Base-by-base conservation (phyloP, 2,329 filamentous ascomycete species). In the Xylariaceae sp. region DNA sequence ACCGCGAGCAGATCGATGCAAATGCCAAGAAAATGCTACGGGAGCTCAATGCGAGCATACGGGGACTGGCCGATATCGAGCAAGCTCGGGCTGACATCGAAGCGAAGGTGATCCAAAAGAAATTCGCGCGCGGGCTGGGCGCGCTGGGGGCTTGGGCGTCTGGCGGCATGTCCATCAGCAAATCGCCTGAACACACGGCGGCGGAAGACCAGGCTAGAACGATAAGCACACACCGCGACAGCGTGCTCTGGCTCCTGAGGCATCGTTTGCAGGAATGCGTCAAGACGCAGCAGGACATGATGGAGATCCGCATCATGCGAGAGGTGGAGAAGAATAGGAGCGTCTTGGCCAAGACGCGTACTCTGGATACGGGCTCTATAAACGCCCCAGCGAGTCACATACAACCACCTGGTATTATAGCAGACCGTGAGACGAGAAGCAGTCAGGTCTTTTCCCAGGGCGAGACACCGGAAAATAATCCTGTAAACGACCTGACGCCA, bases 311-410 rank as follows among this genome's bases (percentile, higher is more conserved):
- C 63, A 76, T 97, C 61, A 84, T 85, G 66, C 78, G 94, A 51
- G 89, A 95, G 69, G 79, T 92, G 70, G 92, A 97, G 74, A 94
- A 88, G 80, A 92, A 86, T 66, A 89, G 89, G 72, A 95, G 89
- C 67, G 81, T 92, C 55, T 74, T 96, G 52, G 88, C 90, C 60
- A 92, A 89, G 69, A 78, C 81, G 2, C 76, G 77, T 49, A 72
- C 67, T 58, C 67, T 54, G 36, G 63, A 55, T 58, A 64, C 56
- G 41, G 42, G 60, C 36, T 61, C 55, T 30, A 48, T 60, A 3
- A 55, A 54, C 36, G 40, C 44, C 5, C 6, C 52, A 18, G 54
- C 53, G 29, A 57, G 48, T 43, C 21, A 55, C 47, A 51, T 59
- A 42, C 64, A 65, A 56, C 43, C 62, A 54, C 47, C 61, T 7